Evolutionary conservation across 257 asterid genomes (phyloP).

Genomic region (Scutellaria barbata): DNA sequence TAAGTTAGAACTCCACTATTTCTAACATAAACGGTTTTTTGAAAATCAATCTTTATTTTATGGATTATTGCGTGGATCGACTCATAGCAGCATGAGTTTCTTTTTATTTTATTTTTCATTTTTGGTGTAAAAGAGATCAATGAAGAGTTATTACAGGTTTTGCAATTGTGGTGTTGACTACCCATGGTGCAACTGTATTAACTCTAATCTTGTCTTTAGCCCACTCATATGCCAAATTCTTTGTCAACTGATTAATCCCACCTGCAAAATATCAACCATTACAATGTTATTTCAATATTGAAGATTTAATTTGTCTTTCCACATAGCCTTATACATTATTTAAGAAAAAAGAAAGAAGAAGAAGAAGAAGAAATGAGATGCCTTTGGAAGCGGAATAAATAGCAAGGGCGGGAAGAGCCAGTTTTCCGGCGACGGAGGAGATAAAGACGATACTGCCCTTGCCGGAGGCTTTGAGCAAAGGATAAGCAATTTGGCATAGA

Average conservation of each 20-base stretch:
- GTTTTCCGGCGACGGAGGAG: slow-evolving; percentile 48
- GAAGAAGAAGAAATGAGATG: neutral
- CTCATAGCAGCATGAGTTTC: too few relatives aligned
- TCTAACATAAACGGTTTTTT: too few relatives aligned
- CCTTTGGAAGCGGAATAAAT: slow-evolving; percentile 56
- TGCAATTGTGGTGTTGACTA: slow-evolving; percentile 40
- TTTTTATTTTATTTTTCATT: too few relatives aligned
- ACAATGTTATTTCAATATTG: too few relatives aligned
- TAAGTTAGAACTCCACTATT: too few relatives aligned
- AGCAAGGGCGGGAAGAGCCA: slow-evolving; percentile 41
- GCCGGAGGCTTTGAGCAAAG: slow-evolving; percentile 50
- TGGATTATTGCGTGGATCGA: too few relatives aligned
- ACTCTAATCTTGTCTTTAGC: slow-evolving; percentile 53
- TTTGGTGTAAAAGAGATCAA: too few relatives aligned
- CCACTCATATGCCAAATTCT: slow-evolving; percentile 55
- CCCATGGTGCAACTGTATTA: slow-evolving; percentile 49
- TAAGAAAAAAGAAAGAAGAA: too few relatives aligned
- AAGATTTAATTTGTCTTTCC: too few relatives aligned
- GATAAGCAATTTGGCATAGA: slow-evolving; percentile 55
- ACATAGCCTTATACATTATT: too few relatives aligned
- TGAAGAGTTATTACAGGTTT: neutral
- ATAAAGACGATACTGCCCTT: slow-evolving; percentile 53
- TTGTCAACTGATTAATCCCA: slow-evolving; percentile 48
- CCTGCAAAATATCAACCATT: slow-evolving; percentile 30
- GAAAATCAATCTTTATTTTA: too few relatives aligned